Base-by-base conservation (phyloP, 441 rosid genomes). In the Brassica hybrid region DNA sequence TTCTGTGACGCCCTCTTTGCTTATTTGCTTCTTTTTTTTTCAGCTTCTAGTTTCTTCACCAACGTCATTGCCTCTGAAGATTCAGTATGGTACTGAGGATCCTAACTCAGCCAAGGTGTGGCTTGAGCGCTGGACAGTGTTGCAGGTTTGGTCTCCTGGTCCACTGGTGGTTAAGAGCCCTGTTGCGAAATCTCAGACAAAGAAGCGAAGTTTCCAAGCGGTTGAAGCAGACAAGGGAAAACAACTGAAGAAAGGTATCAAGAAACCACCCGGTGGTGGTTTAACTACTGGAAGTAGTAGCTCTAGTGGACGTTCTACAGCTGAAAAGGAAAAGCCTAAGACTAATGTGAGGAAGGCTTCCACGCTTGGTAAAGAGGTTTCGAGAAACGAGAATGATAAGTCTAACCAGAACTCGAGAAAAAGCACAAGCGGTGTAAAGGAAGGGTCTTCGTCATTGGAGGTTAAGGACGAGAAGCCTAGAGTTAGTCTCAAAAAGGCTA, bases 61-160 rank as follows among this genome's bases (percentile, higher is more conserved):
- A 52, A 67, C 73, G 52, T 69, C 75, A 56, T 66, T 54, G 69
- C 91, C 94, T 73, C 85, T 89, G 56, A 77, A 34, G 77, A 82
- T 89, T 56, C 87, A 84, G 21, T 88, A 84, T 74, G 83, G 74
- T 73, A 74, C 76, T n/a, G 88, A 82, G 69, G 92, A 93, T 57
- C 88, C 90, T 58, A 91, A 93, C 82, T 89, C 89, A 9, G 79
- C 86, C 23, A 68, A 62, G 81, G 83, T 81, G 69, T 95, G 99
- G 99, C 85, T 91, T 64, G 86, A 78, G 73, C 92, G 97, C 67
- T 95, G 99, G 98, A 85, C 94, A 38, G 83, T 41, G 4, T 85
- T 86, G 74, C 84, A 43, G 59, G 87, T 88, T 73, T 90, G 92
- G 98, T 85, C 78, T 73, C 83, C 85, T 58, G 76, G 75, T 80